phyloP scores from a whole-genome alignment of 1,284 basidiomycete species.

The Cutaneotrichosporon cyanovorans region DNA sequence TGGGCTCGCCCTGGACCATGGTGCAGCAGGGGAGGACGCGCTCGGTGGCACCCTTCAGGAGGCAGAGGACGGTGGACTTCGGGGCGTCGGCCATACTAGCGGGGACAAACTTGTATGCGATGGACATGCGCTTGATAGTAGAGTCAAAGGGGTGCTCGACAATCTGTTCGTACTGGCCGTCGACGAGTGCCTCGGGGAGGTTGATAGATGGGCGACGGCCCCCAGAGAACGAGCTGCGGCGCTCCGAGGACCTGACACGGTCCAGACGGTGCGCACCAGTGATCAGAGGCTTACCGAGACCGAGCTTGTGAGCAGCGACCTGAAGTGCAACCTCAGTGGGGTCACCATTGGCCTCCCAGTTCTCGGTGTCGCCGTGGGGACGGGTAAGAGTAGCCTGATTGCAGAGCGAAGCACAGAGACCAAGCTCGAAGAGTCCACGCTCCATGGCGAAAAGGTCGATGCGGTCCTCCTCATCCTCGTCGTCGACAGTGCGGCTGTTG shows the following conservation, averaged over 20 bases:
- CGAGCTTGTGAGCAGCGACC: slow-evolving; percentile 54
- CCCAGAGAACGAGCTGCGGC: too few species aligned
- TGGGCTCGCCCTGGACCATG: slow-evolving; percentile 33
- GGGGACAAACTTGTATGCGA: slow-evolving; percentile 44
- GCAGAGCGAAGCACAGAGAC: slow-evolving; percentile 48
- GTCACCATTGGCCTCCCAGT: slow-evolving; percentile 62
- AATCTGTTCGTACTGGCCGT: slow-evolving; percentile 36
- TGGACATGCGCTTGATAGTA: slow-evolving; percentile 58
- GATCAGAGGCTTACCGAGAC: slow-evolving; percentile 44
- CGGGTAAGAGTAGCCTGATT: slow-evolving; percentile 48
- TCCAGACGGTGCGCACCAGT: slow-evolving; percentile 28
- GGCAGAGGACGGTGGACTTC: slow-evolving; percentile 25
- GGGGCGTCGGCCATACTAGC: slow-evolving; percentile 6
- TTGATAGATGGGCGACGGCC: slow-evolving; percentile 8
- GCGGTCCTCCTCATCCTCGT: slow-evolving; percentile 18
- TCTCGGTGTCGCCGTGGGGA: slow-evolving; percentile 37
- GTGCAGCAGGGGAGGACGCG: slow-evolving; percentile 54
- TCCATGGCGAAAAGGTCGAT: slow-evolving; percentile 30
- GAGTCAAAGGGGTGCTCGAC: slow-evolving; percentile 56
- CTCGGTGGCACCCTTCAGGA: slow-evolving; percentile 60
- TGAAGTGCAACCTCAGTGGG: slow-evolving; percentile 62
- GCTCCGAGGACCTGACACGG: neutral
- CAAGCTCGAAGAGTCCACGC: slow-evolving; percentile 42
- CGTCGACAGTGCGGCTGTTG: slow-evolving; percentile 14
- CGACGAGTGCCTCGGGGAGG: slow-evolving; percentile 3